phyloP scores from a whole-genome alignment of 2,329 filamentous ascomycete species.

The Aurifilum marmelostoma region DNA sequence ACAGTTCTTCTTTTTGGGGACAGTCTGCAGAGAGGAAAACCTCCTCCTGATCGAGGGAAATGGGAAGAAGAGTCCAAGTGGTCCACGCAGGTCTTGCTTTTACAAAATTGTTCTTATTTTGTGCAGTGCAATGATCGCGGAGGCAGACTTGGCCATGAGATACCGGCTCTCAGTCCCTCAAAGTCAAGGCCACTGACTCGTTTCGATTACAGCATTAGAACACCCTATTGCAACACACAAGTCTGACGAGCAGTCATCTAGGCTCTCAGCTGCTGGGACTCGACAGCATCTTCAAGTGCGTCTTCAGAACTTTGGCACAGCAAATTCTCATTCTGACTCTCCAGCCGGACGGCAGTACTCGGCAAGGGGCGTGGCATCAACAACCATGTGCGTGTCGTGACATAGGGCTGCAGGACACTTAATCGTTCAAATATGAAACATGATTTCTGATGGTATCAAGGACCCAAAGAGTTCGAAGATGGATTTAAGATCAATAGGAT shows the following conservation, averaged over 20 bases:
- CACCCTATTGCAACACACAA: too few species aligned
- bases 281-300: too few species aligned
- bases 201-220: too few species aligned
- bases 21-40: background rate
- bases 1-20: background rate
- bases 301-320: background rate
- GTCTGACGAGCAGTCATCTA: too few species aligned
- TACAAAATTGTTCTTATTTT: background rate
- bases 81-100: background rate
- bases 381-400: constrained; percentile 5
- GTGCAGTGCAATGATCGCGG: background rate
- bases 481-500: background rate
- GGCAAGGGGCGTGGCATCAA: constrained; percentile 6
- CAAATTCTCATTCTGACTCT: background rate
- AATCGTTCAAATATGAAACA: background rate
- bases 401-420: constrained; percentile 6
- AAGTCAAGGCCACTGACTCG: too few species aligned
- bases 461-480: too few species aligned
- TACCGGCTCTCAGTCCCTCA: background rate
- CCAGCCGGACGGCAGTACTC: too few species aligned
- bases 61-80: background rate
- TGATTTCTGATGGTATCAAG: too few species aligned
- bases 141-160: too few species aligned
- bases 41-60: background rate
- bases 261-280: too few species aligned